phyloP scores from a whole-genome alignment of 495 filamentous ascomycete species.

The Symbiotaphrina buchneri region DNA sequence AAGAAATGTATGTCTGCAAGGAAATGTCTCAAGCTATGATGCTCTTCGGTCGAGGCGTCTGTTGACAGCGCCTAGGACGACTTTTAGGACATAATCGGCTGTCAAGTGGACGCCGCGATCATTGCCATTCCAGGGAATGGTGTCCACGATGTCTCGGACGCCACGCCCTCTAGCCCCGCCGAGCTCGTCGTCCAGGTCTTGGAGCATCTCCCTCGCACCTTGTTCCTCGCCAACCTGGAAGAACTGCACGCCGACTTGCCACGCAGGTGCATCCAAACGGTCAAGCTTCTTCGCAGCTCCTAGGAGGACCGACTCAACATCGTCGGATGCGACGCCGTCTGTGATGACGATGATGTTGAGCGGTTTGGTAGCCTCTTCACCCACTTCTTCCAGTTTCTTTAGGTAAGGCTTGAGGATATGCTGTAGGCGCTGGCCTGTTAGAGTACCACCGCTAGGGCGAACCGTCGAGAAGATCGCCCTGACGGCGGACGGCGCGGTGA shows the following conservation, averaged over 20 bases:
- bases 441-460: conserved; percentile 41
- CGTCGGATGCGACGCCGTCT: conserved; percentile 70
- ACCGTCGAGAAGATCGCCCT: conserved; percentile 44
- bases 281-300: conserved; percentile 49
- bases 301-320: conserved; percentile 51
- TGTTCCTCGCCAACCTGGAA: conserved; percentile 78
- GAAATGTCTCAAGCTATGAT: too few species aligned
- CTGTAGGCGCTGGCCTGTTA: conserved; percentile 50
- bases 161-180: too few species aligned
- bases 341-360: conserved; percentile 90
- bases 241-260: conserved; percentile 91
- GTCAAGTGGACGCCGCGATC: conserved; percentile 15
- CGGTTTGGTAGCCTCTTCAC: conserved; percentile 36
- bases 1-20: too few species aligned
- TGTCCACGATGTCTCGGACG: conserved; percentile 84
- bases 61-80: conserved; percentile 56
- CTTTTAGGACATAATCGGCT: conserved; percentile 53
- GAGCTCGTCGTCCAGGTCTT: conserved; percentile 53
- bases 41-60: conserved; percentile 29
- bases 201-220: conserved; percentile 35
- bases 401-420: conserved; percentile 57
- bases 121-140: conserved; percentile 44
- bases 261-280: conserved; percentile 41
- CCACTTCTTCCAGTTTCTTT: conserved; percentile 10
- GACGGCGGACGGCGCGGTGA: conserved; percentile 28